Percentiles rank a stretch among this genome's conserved stretches.
Evolutionary conservation across 163 green algal genomes (phyloP).

Genomic region (Chlamydomonas reinhardtii): DNA sequence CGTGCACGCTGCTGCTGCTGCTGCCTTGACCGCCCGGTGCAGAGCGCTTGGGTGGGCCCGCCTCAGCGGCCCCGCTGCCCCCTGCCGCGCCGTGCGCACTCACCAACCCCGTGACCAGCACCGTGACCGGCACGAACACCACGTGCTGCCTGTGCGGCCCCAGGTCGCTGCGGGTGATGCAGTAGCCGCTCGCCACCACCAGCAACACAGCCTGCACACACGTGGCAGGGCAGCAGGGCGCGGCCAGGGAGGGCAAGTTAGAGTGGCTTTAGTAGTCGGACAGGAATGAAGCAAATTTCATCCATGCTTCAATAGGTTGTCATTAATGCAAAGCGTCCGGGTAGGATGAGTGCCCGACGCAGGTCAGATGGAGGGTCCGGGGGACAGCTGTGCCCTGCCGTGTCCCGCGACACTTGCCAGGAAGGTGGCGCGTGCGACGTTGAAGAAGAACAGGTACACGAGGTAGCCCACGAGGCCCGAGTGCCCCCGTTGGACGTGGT

Average conservation of each 20-base stretch:
- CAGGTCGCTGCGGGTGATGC: constrained; percentile 56
- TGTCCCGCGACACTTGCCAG: constrained; percentile 4
- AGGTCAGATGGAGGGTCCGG: background rate
- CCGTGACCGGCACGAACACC: constrained; percentile 38
- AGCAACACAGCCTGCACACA: constrained; percentile 45
- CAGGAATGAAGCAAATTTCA: too few species aligned
- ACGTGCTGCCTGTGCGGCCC: constrained; percentile 52
- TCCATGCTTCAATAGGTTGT: too few species aligned
- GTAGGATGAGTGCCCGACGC: too few species aligned
- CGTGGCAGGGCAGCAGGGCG: too few species aligned
- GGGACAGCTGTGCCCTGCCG: too few species aligned
- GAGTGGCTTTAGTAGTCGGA: too few species aligned
- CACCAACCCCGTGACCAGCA: constrained; percentile 60
- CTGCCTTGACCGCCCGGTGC: too few species aligned
- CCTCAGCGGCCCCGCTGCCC: too few species aligned
- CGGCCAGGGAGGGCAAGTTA: background rate
- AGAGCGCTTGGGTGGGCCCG: too few species aligned
- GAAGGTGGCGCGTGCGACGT: constrained; percentile 13
- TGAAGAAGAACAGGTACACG: constrained; percentile 33
- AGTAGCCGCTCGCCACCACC: constrained; percentile 57
- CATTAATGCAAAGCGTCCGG: too few species aligned
- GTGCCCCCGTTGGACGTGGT: background rate
- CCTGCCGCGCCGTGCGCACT: too few species aligned
- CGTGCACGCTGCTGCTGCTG: too few species aligned
- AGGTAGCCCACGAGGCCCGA: constrained; percentile 7